Base-by-base conservation (phyloP, 2,329 filamentous ascomycete species). In the Sporothrix pallida region DNA sequence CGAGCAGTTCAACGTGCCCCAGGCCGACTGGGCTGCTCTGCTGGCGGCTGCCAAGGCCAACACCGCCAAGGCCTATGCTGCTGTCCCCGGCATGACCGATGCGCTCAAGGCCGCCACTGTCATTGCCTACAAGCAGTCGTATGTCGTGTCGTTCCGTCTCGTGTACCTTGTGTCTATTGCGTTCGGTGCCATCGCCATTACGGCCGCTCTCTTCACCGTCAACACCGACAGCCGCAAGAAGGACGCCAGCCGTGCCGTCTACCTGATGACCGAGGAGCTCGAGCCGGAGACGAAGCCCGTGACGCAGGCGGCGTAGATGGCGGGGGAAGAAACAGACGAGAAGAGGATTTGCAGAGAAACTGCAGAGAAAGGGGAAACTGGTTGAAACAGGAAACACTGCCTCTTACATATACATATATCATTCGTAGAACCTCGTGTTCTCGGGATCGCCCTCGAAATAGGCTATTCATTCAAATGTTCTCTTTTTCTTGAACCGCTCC, bases 81-180 rank as follows among this genome's bases (percentile, higher is more conserved):
- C 76, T 17, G 78, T 81, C 2, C 67, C 73, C 6, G 78, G 79
- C 9, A 77, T 77, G 0, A 80, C 80, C 0, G 78, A 78, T 8
- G 75, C 76, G 15, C 77, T 79, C 1, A 75, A 79, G 6, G 72
- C 75, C 8, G 76, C 76, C 17, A 78, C 79, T 23, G 76, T 78
- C n/a, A 71, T 76, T 2, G 81, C 81, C 12, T 79, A 80, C 8
- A 76, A 79, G 74, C 75, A 77, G 63, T 77, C 79, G 3, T 82
- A 82, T 75, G 80, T 81, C 0, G 75, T 80, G 26, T 79, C 78
- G 0, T 82, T 82, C 74, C 78, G 77, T 42, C 78, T 80, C 2
- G 79, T 80, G n/a, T 81, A 80, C 76, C 73, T 81, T 13, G 77
- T 79, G 9, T 79, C 80, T 2, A 80, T 81, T 75, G 80, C 78